Evolutionary conservation across 345 rosid genomes (phyloP).

Genomic region (Euphorbia lathyris): DNA sequence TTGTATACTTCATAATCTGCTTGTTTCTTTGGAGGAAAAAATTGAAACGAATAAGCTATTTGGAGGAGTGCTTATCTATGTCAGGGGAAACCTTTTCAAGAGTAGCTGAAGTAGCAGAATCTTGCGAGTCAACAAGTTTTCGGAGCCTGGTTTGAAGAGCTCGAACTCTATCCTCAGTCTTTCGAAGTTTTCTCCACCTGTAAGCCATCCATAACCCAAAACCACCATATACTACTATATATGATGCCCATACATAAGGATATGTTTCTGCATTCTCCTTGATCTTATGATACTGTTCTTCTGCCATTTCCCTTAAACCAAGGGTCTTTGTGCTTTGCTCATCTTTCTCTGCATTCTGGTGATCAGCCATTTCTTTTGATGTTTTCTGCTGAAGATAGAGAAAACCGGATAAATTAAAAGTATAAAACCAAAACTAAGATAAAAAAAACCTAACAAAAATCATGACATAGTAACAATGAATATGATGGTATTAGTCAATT

Average conservation of each 20-base stretch:
- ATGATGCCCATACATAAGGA: slow-evolving; percentile 93
- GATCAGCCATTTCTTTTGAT: slow-evolving; percentile 32
- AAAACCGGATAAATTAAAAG: not conserved
- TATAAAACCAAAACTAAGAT: too few species aligned
- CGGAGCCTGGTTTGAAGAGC: slow-evolving; percentile 64
- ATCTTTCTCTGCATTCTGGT: slow-evolving; percentile 36
- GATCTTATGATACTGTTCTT: slow-evolving; percentile 50
- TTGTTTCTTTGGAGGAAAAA: not conserved
- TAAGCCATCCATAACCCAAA: slow-evolving; percentile 65
- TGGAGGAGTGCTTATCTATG: not conserved
- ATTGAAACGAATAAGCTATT: not conserved
- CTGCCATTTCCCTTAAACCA: slow-evolving; percentile 39
- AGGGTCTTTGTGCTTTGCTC: slow-evolving; percentile 27
- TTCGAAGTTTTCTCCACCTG: slow-evolving; percentile 83
- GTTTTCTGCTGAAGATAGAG: not conserved
- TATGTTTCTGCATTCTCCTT: slow-evolving; percentile 77
- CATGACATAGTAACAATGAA: not conserved
- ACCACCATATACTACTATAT: slow-evolving; percentile 78
- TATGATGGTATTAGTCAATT: not conserved
- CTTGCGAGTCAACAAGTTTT: slow-evolving; percentile 52
- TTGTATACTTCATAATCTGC: not conserved
- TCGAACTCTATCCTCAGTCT: slow-evolving; percentile 84
- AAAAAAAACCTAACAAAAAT: too few species aligned
- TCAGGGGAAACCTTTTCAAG: slow-evolving; percentile 5
- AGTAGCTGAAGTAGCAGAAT: slow-evolving; percentile 24